Base-by-base conservation (phyloP, 441 rosid genomes). In the Corymbia calophylla region DNA sequence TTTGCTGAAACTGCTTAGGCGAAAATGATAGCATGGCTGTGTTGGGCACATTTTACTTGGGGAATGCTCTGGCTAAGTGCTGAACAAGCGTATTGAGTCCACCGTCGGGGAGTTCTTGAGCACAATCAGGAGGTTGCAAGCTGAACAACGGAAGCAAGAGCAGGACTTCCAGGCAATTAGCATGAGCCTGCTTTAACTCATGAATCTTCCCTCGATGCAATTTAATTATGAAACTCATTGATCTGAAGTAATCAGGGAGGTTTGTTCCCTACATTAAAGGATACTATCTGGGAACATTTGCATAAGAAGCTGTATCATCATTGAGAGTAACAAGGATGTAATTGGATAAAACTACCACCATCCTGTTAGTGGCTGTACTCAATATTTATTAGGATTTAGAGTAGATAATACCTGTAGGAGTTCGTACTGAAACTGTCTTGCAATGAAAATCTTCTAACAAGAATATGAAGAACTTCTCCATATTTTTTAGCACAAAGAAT, bases 131-230 rank as follows among this genome's bases (percentile, higher is more conserved):
- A 95, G 94, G 93, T 89, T 97, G 90, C 99, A 97, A 92, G 96
- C 97, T 29, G 98, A 97, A 94, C 99, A 96, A 90, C 99, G 95
- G 91, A 97, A 94, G 92, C 98, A 97, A 94, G 94, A 97, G 84
- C 96, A 94, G 90, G 97, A 95, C 81, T 97, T 96, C 86, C 97
- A 95, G 99, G 99, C 96, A 91, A 60, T 56, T 56, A 39, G 39
- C 51, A 15, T 21, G 51, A 21, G 49, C 82, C 49, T 39, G 9
- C 5, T 39, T 35, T 11, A 73, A 39, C 16, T 73, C n/a, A 73
- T 73, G 82, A 73, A 11, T 39, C 49, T 39, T 39, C 16, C 49
- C 29, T 73, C 0, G n/a, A 39, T 73, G 49, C 49, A 73, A 73
- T 73, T 49, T 73, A 21, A 21, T 35, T 73, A 10, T 35, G 15